Conservation (phyloP, 257 asterid species). For the Echites panduratus region DNA sequence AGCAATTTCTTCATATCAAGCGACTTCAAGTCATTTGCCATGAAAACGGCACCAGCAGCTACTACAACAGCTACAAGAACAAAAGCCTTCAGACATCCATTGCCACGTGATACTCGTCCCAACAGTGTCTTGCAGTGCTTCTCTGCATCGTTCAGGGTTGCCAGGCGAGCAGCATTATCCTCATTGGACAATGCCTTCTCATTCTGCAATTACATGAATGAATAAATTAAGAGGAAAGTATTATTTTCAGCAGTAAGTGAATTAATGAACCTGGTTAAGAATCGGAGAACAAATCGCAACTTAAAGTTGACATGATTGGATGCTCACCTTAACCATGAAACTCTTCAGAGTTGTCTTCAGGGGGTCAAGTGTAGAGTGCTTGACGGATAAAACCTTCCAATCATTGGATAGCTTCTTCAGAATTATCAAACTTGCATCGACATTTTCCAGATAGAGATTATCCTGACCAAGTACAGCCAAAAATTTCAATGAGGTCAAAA, state of each 20-base stretch:
- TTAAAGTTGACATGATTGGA: not conserved
- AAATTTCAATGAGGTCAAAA: not conserved
- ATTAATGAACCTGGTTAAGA: too few relatives aligned
- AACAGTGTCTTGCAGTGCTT: slow-evolving; percentile 23
- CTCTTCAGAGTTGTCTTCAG: slow-evolving; percentile 22
- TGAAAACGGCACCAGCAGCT: slow-evolving; percentile 16
- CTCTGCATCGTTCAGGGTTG: slow-evolving; percentile 22
- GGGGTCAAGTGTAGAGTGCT: slow-evolving; percentile 16
- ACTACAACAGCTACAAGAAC: slow-evolving; percentile 12
- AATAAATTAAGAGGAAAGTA: not conserved
- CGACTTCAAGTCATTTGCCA: slow-evolving; percentile 21
- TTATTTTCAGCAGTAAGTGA: not conserved
- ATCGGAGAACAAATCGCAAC: not conserved
- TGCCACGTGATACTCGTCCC: slow-evolving; percentile 19
- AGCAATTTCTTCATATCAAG: slow-evolving; percentile 24
- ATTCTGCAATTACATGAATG: slow-evolving; percentile 14
- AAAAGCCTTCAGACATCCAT: slow-evolving; percentile 17
- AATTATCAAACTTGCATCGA: slow-evolving; percentile 23
- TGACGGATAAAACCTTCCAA: slow-evolving; percentile 10
- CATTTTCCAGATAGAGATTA: slow-evolving; percentile 22
- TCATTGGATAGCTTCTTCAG: slow-evolving; percentile 26
- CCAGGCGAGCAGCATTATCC: slow-evolving; percentile 9
- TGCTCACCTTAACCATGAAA: slow-evolving; percentile 20
- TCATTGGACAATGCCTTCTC: slow-evolving; percentile 17
- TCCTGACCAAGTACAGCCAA: slow-evolving; percentile 11